Percentiles rank a stretch among this genome's conserved stretches.
Evolutionary conservation across 495 filamentous ascomycete genomes (phyloP).

Genomic region (Astrothelium subdiscretum): DNA sequence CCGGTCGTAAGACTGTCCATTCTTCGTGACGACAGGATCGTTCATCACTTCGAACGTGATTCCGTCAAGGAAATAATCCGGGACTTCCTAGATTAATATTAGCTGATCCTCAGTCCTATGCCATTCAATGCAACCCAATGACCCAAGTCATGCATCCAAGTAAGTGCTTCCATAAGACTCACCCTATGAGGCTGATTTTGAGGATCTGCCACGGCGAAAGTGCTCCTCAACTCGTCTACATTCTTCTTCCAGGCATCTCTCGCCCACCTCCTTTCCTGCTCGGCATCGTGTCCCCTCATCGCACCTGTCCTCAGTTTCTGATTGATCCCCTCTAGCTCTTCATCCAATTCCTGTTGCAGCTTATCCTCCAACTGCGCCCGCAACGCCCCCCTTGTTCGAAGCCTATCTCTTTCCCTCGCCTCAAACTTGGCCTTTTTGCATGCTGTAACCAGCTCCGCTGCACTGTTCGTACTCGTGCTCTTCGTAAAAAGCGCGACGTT

Average conservation of each 20-base stretch:
- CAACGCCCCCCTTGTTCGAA: conserved; percentile 37
- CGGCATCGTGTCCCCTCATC: conserved; percentile 32
- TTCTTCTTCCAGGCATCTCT: conserved; percentile 44
- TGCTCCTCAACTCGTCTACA: conserved; percentile 42
- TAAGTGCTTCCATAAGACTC: conserved; percentile 4
- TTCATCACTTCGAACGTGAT: conserved; percentile 90
- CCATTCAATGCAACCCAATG: no score
- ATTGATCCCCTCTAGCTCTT: conserved; percentile 9
- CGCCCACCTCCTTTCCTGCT: conserved; percentile 35
- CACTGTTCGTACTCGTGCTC: not conserved
- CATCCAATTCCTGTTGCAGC: conserved; percentile 36
- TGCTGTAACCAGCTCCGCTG: conserved; percentile 41
- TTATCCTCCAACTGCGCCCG: conserved; percentile 42
- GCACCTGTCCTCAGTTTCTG: conserved; percentile 1
- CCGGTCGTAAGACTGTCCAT: conserved; percentile 81
- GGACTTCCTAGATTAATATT: conserved; percentile 43
- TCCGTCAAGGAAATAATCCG: conserved; percentile 78
- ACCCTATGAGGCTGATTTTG: conserved; percentile 41
- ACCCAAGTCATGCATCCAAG: no score
- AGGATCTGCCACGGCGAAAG: conserved; percentile 53
- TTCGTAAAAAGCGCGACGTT: conserved; percentile 15
- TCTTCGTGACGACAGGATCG: conserved; percentile 66
- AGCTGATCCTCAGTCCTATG: no score
- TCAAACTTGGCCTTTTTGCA: conserved; percentile 74
- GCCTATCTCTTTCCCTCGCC: conserved; percentile 27